phyloP scores from a whole-genome alignment of 73 alveolate genomes.

The Breviolum minutum region DNA sequence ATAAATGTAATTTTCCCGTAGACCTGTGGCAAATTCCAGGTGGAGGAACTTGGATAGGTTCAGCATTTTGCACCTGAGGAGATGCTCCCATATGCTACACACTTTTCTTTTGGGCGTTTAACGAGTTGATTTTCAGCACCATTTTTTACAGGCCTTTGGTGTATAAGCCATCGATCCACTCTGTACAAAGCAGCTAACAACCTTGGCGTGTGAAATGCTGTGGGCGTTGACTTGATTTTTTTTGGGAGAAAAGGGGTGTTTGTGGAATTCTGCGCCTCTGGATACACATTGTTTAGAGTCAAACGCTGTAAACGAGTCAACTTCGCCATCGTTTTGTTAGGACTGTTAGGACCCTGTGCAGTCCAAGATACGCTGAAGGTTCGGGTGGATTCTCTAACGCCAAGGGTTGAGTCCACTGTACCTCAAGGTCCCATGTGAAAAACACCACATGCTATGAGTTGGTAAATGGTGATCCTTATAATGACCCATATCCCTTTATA shows the following conservation, averaged over 20 bases:
- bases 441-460: neutral
- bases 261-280: neutral
- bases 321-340: too few relatives aligned
- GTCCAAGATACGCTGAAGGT: conserved; percentile 15
- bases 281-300: neutral
- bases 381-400: conserved; percentile 63
- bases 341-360: too few relatives aligned
- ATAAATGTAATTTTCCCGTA: neutral
- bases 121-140: neutral
- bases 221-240: too few relatives aligned
- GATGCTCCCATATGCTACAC: too few relatives aligned
- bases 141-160: conserved; percentile 17
- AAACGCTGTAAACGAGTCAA: neutral
- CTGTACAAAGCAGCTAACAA: conserved; percentile 59
- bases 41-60: too few relatives aligned
- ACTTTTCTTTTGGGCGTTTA: too few relatives aligned
- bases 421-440: neutral
- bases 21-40: neutral
- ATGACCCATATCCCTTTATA: neutral
- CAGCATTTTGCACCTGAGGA: too few relatives aligned
- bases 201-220: neutral
- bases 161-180: conserved; percentile 76
- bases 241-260: too few relatives aligned
- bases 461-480: too few relatives aligned
- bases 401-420: conserved; percentile 90